Evolutionary conservation across 495 filamentous ascomycete genomes (phyloP).

Genomic region (Paragyromitra xinjiangensis): DNA sequence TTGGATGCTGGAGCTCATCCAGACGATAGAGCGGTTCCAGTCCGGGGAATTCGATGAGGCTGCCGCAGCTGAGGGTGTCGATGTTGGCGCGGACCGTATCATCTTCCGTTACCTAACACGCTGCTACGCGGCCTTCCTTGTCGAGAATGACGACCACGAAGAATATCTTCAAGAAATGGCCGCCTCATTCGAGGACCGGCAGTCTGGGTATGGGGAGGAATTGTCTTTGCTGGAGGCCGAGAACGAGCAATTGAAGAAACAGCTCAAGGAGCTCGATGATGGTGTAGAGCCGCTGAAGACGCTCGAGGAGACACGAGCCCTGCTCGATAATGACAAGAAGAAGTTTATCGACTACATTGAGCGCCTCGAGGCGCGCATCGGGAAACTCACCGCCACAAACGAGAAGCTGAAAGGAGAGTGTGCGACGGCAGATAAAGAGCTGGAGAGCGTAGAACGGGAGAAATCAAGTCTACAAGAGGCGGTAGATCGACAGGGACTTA

Average conservation of each 20-base stretch:
- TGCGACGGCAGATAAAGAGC: conserved; percentile 76
- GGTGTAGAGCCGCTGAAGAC: conserved; percentile 80
- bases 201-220: conserved; percentile 81
- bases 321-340: conserved; percentile 85
- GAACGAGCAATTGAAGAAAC: conserved; percentile 75
- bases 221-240: conserved; percentile 84
- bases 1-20: conserved; percentile 97
- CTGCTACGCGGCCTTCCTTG: conserved; percentile 92
- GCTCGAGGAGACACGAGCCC: conserved; percentile 81
- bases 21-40: conserved; percentile 84
- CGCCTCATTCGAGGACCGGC: conserved; percentile 81
- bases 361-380: conserved; percentile 79
- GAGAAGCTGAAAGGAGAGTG: conserved; percentile 78
- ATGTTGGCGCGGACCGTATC: conserved; percentile 86
- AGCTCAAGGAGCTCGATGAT: conserved; percentile 88
- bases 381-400: conserved; percentile 54
- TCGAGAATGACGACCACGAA: conserved; percentile 82
- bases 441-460: conserved; percentile 82
- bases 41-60: conserved; percentile 84
- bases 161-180: conserved; percentile 90
- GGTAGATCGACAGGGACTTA: conserved; percentile 91
- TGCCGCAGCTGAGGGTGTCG: conserved; percentile 74
- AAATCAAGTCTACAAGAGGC: conserved; percentile 78
- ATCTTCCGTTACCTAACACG: conserved; percentile 88
- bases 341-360: conserved; percentile 97